A percentile compares a stretch with the other conserved stretches of the same genome.
phyloP scores from a whole-genome alignment of 345 rosid species.

The Salix suchowensis region DNA sequence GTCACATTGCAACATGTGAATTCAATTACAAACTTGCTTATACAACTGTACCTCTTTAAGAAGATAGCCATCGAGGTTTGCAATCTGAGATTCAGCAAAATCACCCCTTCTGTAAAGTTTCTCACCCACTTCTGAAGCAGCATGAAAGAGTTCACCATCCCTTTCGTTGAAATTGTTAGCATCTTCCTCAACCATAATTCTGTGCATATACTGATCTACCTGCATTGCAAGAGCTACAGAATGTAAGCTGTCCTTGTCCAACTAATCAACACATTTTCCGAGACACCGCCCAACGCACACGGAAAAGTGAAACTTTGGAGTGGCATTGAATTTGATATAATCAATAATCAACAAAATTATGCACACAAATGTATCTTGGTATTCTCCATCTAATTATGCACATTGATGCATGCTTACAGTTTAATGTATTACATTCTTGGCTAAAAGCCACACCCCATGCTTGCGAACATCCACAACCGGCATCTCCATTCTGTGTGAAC shows the following conservation, averaged over 20 bases:
- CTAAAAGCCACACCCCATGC: constrained; percentile 82
- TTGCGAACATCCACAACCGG: constrained; percentile 81
- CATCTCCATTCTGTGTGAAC: constrained; percentile 73
- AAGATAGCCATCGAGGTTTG: constrained; percentile 52
- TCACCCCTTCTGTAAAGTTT: constrained; percentile 68
- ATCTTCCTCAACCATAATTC: constrained; percentile 82
- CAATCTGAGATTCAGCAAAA: constrained; percentile 62
- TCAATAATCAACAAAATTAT: background rate
- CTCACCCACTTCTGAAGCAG: constrained; percentile 66
- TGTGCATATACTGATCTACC: constrained; percentile 82
- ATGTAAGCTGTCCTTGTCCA: constrained; percentile 5
- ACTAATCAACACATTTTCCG: background rate
- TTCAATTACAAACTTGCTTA: constrained; percentile 1
- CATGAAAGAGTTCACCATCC: constrained; percentile 44
- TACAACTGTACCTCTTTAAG: constrained; percentile 45
- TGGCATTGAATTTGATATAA: constrained; percentile 1
- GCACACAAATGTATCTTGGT: constrained; percentile 15
- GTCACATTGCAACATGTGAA: constrained; percentile 2
- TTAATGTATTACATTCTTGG: constrained; percentile 66
- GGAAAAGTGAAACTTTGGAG: constrained; percentile 5
- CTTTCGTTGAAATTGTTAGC: constrained; percentile 36
- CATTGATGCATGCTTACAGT: constrained; percentile 21
- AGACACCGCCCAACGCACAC: background rate
- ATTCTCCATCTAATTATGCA: constrained; percentile 13
- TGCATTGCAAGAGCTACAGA: constrained; percentile 27